Base-by-base conservation (phyloP, 176 grass and related monocot genomes). In the Leersia perrieri region DNA sequence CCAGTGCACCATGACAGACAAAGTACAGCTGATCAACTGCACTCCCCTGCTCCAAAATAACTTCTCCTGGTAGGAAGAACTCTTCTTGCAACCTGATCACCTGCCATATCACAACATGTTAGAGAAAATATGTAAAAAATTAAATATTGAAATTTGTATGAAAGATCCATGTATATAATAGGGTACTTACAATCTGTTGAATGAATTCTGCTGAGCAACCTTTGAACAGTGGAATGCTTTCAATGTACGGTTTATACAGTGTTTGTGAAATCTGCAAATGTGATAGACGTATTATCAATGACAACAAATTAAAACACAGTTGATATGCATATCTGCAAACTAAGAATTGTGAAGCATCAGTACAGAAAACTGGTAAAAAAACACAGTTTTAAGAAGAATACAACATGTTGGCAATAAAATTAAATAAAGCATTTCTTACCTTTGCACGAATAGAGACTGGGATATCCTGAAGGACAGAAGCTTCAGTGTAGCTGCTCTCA, bases 11-110 rank as follows among this genome's bases (percentile, higher is more conserved):
- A 55, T 93, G 89, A 53, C 97, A 99, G 15, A 99, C 93, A 38
- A 99, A 99, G 82, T 99, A 99, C 26, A 99, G 47, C 69, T 99
- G 97, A 68, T 96, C 93, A 60, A 99, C 93, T 27, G 93, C 89
- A 63, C 84, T 90, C 32, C 97, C 97, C 76, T 91, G 97, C 79
- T 99, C 97, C 82, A 99, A 84, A 58, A 99, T 90, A 33, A 99
- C 85, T 86, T 99, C 97, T 73, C 89, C 93, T 18, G 97, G 97
- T 41, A 99, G 74, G 76, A 95, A 99, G 64, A 96, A 95, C 78
- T 99, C 97, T 85, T 99, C 97, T 68, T 99, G 90, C 42, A 99
- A 80, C 51, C 89, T 86, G 80, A 96, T 91, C n/a, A 95, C 82
- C 97, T 99, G 75, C 63, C 38, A 42, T 42, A 45, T 53, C 44